Percentiles rank a stretch among this genome's conserved stretches.
Conservation (phyloP, 2,329 filamentous ascomycete species). For the Sporothrix luriei region DNA sequence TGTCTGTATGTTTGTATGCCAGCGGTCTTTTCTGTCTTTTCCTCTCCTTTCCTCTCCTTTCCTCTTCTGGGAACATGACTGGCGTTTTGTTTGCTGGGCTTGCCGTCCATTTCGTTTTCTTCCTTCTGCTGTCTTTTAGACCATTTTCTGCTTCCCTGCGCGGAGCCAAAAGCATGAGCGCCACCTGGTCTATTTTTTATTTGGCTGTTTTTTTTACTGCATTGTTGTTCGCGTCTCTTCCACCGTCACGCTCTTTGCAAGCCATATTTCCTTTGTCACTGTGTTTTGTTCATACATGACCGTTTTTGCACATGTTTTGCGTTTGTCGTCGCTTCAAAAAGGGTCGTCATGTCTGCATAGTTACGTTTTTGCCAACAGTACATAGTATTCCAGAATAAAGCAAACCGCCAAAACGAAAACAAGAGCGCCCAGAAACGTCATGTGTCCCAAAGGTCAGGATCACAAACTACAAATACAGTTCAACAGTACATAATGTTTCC, state of each 20-base stretch:
- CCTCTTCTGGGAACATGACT: neutral
- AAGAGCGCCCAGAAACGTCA: neutral
- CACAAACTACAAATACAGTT: neutral
- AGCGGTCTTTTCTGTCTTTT: neutral
- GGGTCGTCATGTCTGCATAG: neutral
- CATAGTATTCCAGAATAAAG: neutral
- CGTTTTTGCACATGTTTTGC: neutral
- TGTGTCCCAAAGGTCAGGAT: neutral
- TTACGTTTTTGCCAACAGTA: neutral
- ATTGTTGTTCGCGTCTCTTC: neutral
- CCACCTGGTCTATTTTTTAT: conserved; percentile 14
- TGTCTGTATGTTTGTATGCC: conserved; percentile 22
- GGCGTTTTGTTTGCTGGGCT: conserved; percentile 13
- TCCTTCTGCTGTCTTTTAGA: conserved; percentile 1
- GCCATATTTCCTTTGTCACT: conserved; percentile 5
- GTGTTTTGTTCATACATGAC: neutral
- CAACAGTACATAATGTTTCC: neutral
- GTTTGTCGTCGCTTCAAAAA: conserved; percentile 10
- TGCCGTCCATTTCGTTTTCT: neutral
- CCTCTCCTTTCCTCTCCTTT: neutral
- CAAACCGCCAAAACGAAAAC: neutral
- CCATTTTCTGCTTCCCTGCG: conserved; percentile 15
- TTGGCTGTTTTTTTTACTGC: conserved; percentile 4
- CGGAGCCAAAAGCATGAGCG: conserved; percentile 28
- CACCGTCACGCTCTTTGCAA: neutral